These are phyloP conservation scores for Pythium coloratum DNA, from an alignment of 352 stramenopile genomes.

Conservation along the genomic window DNA sequence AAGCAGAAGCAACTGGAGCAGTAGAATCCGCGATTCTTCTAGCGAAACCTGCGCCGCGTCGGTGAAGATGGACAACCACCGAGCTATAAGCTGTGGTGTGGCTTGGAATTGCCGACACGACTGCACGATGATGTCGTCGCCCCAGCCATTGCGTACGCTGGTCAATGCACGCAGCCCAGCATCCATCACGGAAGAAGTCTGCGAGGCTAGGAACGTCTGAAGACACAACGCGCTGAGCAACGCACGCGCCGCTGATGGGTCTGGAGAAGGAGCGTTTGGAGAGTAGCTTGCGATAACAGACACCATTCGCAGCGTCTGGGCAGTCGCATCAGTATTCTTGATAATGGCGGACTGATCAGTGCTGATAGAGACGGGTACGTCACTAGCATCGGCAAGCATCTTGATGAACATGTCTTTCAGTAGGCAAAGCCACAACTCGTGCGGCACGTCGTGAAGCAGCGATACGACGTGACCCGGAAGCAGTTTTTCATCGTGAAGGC, in stretches of 20 bases:
- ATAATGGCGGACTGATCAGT: not conserved
- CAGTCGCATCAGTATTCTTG: not conserved
- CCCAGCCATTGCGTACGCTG: slow-evolving; percentile 16
- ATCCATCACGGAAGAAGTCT: not conserved
- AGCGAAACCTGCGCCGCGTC: slow-evolving; percentile 15
- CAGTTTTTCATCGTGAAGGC: not conserved
- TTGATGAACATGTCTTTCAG: slow-evolving; percentile 13
- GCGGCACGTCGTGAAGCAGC: slow-evolving; percentile 17
- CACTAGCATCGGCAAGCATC: not conserved
- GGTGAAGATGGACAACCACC: slow-evolving; percentile 45
- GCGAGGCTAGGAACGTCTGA: not conserved
- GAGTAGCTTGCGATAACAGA: slow-evolving; percentile 4
- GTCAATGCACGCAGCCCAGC: slow-evolving; percentile 15
- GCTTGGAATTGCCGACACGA: slow-evolving; percentile 27
- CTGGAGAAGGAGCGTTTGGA: not conserved
- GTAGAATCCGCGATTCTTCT: slow-evolving; percentile 35
- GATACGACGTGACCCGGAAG: slow-evolving; percentile 6
- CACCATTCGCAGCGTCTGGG: slow-evolving; percentile 13
- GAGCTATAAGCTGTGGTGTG: slow-evolving; percentile 30
- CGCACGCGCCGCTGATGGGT: not conserved
- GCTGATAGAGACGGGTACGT: not conserved
- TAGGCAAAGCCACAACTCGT: slow-evolving; percentile 14
- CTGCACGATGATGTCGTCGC: slow-evolving; percentile 34
- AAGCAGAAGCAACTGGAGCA: slow-evolving; percentile 55
- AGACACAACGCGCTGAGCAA: slow-evolving; percentile 15